Percentiles rank a stretch among this genome's conserved stretches.
These are phyloP conservation scores for Penicillium sp. DNA, from an alignment of 2,329 filamentous ascomycete species.

Conservation along the genomic window DNA sequence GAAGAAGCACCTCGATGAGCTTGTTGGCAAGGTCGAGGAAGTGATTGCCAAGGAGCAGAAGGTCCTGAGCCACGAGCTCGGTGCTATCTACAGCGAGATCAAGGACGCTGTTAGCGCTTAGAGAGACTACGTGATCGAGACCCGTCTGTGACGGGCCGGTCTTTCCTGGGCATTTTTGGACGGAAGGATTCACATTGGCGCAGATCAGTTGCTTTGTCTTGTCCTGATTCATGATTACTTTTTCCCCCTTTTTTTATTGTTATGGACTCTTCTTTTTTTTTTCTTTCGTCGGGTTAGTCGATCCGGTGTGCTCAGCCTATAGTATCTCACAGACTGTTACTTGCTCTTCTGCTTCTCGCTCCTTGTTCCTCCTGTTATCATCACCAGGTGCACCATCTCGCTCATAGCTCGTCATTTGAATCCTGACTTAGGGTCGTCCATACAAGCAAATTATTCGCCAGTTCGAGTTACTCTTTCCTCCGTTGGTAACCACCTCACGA, in stretches of 20 bases:
- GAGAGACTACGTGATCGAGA: constrained; percentile 31
- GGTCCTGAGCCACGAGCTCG: constrained; percentile 41
- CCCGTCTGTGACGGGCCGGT: constrained; percentile 17
- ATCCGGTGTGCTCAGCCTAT: constrained; percentile 11
- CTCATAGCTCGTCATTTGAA: no score
- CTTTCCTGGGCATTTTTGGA: constrained; percentile 18
- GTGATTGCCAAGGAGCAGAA: constrained; percentile 37
- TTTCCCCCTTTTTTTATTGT: not conserved
- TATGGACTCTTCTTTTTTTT: constrained; percentile 15
- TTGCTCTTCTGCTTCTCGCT: no score
- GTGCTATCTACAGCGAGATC: constrained; percentile 40
- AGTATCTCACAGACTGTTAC: constrained; percentile 9
- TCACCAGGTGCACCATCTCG: no score
- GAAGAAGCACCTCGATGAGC: constrained; percentile 34
- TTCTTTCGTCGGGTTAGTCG: constrained; percentile 7
- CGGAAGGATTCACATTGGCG: constrained; percentile 27
- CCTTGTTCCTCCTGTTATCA: no score
- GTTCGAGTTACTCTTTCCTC: no score
- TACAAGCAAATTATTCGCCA: no score
- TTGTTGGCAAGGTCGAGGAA: constrained; percentile 46
- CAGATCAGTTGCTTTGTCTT: constrained; percentile 19
- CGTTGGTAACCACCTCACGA: no score
- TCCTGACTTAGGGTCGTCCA: no score
- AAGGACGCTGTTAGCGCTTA: constrained; percentile 40
- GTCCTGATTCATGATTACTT: constrained; percentile 6